phyloP scores from a whole-genome alignment of 169 alveolate genomes.

The Perkinsus olseni region DNA sequence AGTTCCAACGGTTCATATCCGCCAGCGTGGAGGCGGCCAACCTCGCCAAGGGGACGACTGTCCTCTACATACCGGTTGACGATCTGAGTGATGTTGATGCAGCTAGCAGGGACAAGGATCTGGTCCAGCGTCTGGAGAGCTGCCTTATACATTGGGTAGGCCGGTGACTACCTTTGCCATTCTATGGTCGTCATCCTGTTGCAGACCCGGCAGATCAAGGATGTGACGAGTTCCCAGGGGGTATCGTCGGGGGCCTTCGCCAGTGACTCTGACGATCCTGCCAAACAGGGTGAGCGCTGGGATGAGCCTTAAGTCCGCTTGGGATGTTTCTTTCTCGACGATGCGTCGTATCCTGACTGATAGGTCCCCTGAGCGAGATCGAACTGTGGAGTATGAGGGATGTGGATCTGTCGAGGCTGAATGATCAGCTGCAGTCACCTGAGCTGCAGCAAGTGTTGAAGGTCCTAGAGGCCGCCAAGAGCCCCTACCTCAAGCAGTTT shows the following conservation, averaged over 20 bases:
- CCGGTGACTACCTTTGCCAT: background rate
- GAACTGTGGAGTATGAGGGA: slow-evolving; percentile 76
- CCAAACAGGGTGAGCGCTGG: background rate
- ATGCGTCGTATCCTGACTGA: slow-evolving; percentile 37
- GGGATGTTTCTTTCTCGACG: background rate
- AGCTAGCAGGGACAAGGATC: slow-evolving; percentile 80
- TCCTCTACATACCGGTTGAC: slow-evolving; percentile 82
- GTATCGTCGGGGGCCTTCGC: slow-evolving; percentile 34
- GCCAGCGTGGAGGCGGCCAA: slow-evolving; percentile 71
- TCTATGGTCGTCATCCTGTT: background rate
- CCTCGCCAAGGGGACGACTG: slow-evolving; percentile 72
- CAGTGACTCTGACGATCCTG: background rate
- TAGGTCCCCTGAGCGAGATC: slow-evolving; percentile 82
- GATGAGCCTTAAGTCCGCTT: background rate
- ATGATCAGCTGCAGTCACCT: slow-evolving; percentile 67
- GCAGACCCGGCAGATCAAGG: slow-evolving; percentile 78
- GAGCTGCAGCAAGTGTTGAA: slow-evolving; percentile 63
- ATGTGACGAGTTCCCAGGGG: slow-evolving; percentile 65
- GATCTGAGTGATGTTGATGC: slow-evolving; percentile 68
- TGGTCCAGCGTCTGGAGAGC: slow-evolving; percentile 78
- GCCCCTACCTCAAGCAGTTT: slow-evolving; percentile 70
- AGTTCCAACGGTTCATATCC: slow-evolving; percentile 78
- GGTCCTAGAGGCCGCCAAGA: slow-evolving; percentile 66
- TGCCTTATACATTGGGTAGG: slow-evolving; percentile 74
- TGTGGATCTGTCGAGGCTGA: slow-evolving; percentile 61